Base-by-base conservation (phyloP, 2,329 filamentous ascomycete species). In the Septoria linicola region DNA sequence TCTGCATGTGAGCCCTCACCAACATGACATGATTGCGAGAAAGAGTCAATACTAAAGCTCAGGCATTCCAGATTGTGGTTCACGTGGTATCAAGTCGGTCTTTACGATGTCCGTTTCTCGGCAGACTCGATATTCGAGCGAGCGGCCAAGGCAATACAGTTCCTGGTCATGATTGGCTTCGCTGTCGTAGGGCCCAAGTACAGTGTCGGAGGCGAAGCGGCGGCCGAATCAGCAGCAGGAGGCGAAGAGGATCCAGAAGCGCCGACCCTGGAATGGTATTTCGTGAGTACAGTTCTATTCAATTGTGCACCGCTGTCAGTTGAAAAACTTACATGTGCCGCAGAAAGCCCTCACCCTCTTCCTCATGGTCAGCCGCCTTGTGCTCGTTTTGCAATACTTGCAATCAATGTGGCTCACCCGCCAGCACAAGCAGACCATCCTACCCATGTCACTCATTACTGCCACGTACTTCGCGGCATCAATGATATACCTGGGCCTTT, bases 91-190 rank as follows among this genome's bases (percentile, higher is more conserved):
- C 73, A 83, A 53, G 78, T 82, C 19, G 77, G 78, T 6, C 69
- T 86, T 1, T 85, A 82, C 64, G 84, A 87, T 66, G 78, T 86
- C 30, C 81, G 83, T 0, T 87, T 84, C 63, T 77, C 80, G 1
- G 75, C 80, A 19, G 83, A 87, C 65, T 82, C 78, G 32, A 72
- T 86, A 27, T 83, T 85, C 59, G 80, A 85, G 58, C 77, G 83
- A 25, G 59, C 75, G 21, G 78, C 77, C 54, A 80, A 83, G 61
- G 79, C 76, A 2, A 57, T 80, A 2, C 82, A 86, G 57, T 78
- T 87, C 4, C 82, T 78, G 20, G 78, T 82, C 34, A 82, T 87
- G 79, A 75, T 84, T 35, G 82, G 80, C 2, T 84, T 86, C 57
- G 80, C 82, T 5, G 79, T 83, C 27, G 77, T 83, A 4, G 81